Percentiles rank a stretch among this genome's conserved stretches.
Conservation (phyloP, 164 flowering plant genomes). For the Chimonanthus salicifolius region DNA sequence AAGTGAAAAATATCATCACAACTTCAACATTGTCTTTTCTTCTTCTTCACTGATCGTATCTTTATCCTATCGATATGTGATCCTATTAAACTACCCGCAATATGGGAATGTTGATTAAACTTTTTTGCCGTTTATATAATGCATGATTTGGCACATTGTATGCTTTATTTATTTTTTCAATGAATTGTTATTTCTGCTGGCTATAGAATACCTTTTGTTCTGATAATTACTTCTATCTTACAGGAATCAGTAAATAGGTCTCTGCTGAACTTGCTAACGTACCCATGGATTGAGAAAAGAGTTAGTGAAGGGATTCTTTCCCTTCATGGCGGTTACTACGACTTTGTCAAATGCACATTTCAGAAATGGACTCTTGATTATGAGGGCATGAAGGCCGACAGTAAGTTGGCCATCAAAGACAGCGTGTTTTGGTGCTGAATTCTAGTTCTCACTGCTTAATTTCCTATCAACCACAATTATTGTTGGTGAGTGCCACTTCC, state of each 20-base stretch:
- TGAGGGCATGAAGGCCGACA: slow-evolving; percentile 23
- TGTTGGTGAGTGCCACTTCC: no score
- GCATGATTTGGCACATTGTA: not conserved
- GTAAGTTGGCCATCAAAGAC: slow-evolving; percentile 30
- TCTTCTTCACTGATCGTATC: no score
- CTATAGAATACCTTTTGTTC: not conserved
- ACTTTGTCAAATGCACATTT: slow-evolving; percentile 76
- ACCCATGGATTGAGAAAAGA: slow-evolving; percentile 87
- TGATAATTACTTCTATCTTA: slow-evolving; percentile 1
- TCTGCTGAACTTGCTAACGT: slow-evolving; percentile 57
- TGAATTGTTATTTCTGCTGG: no score
- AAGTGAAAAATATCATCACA: no score
- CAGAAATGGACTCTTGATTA: slow-evolving; percentile 94
- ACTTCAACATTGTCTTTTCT: no score
- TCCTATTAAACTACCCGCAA: not conserved
- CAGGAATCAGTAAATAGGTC: slow-evolving; percentile 88
- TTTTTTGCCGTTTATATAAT: not conserved
- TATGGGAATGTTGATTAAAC: not conserved
- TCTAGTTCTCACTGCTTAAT: no score
- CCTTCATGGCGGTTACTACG: slow-evolving; percentile 92
- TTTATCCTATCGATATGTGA: not conserved
- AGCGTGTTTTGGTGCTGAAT: slow-evolving; percentile 40
- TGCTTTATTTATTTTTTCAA: no score
- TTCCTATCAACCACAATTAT: no score
- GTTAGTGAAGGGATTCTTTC: slow-evolving; percentile 49